Conservation (phyloP, 306 rosid genomes). For the Canavalia gladiata region DNA sequence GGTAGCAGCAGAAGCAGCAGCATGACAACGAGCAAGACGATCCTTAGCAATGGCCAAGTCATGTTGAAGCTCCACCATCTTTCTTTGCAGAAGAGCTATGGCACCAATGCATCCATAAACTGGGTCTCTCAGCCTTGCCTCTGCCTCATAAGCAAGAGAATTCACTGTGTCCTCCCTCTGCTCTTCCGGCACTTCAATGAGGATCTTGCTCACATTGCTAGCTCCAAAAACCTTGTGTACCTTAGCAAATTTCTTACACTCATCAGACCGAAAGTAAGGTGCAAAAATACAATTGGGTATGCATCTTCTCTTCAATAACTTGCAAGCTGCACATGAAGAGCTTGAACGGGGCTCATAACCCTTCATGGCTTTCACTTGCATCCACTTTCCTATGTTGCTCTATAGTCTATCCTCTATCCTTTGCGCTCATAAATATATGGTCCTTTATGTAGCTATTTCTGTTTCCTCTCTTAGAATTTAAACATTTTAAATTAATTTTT, state of each 20-base stretch:
- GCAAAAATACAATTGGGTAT: slow-evolving; percentile 85
- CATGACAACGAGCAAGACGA: slow-evolving; percentile 73
- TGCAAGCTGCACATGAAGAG: slow-evolving; percentile 98
- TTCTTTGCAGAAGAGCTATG: slow-evolving; percentile 74
- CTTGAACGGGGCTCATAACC: slow-evolving; percentile 82
- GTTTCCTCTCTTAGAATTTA: background rate
- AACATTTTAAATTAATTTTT: background rate
- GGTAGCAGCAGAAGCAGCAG: slow-evolving; percentile 35
- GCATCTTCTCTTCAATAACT: slow-evolving; percentile 83
- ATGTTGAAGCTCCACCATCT: slow-evolving; percentile 80
- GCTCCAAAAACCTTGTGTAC: slow-evolving; percentile 98
- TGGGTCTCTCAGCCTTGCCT: slow-evolving; percentile 84
- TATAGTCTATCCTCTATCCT: slow-evolving; percentile 40
- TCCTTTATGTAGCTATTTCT: slow-evolving; percentile 25
- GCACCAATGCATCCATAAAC: slow-evolving; percentile 98
- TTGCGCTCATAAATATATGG: slow-evolving; percentile 51
- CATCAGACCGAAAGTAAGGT: slow-evolving; percentile 83
- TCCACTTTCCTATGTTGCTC: slow-evolving; percentile 31
- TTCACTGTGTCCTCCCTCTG: slow-evolving; percentile 88
- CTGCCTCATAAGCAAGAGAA: slow-evolving; percentile 88
- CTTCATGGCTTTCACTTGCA: slow-evolving; percentile 60
- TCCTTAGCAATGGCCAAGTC: slow-evolving; percentile 85
- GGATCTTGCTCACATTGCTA: slow-evolving; percentile 95
- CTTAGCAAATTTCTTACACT: slow-evolving; percentile 81
- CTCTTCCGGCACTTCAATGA: slow-evolving; percentile 79